phyloP scores from a whole-genome alignment of 2,329 filamentous ascomycete species.

The Volutella citrinella region DNA sequence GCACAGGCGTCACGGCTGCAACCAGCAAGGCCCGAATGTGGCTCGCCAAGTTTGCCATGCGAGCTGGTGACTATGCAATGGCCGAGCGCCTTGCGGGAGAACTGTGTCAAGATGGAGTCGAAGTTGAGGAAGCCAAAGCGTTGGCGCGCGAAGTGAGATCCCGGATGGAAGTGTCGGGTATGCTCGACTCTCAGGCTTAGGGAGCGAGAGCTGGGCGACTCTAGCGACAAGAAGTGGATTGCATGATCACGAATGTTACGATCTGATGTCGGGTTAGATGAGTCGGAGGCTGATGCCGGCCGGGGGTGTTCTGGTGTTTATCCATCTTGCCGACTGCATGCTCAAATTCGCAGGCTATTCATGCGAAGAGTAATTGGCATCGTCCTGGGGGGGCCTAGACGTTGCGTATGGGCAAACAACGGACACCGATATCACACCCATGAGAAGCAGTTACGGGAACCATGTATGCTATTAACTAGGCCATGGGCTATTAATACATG shows the following conservation, averaged over 20 bases:
- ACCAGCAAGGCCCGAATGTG: constrained; percentile 93
- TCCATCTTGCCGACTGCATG: no score
- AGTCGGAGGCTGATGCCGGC: no score
- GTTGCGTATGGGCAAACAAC: no score
- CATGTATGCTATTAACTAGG: no score
- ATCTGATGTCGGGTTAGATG: not conserved
- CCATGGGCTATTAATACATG: no score
- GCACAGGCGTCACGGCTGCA: constrained; percentile 83
- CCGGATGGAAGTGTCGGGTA: constrained; percentile 57
- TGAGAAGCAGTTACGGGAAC: no score
- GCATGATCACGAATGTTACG: constrained; percentile 7
- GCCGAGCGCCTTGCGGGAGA: constrained; percentile 83
- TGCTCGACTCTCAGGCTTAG: constrained; percentile 26
- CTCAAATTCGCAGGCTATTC: no score
- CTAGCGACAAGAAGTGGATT: no score
- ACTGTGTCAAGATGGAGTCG: constrained; percentile 90
- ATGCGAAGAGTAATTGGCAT: no score
- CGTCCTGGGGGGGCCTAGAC: no score
- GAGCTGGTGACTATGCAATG: constrained; percentile 68
- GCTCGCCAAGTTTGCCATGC: constrained; percentile 81
- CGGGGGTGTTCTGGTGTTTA: no score
- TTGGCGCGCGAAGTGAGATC: constrained; percentile 83
- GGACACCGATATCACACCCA: no score
- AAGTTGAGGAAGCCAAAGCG: constrained; percentile 95
- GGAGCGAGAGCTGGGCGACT: constrained; percentile 8